These are phyloP conservation scores for Trifolium fragiferum DNA, from an alignment of 306 rosid genomes.

Conservation along the genomic window DNA sequence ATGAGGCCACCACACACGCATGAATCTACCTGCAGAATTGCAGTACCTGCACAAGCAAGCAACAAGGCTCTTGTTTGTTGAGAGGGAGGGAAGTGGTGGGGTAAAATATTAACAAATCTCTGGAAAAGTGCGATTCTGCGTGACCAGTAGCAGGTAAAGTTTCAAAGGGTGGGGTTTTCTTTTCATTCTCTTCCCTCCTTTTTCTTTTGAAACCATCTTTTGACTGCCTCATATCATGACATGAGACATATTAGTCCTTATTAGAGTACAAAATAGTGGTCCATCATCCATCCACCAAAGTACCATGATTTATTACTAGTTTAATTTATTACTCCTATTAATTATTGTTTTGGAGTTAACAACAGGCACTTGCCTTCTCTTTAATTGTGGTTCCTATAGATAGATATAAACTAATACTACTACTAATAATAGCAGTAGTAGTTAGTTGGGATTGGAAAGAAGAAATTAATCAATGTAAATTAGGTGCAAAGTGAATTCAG, in stretches of 20 bases:
- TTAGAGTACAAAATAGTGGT: constrained; percentile 33
- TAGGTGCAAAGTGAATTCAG: constrained; percentile 51
- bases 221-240: constrained; percentile 51
- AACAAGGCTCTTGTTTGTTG: constrained; percentile 40
- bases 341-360: constrained; percentile 16
- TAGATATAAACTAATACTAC: not conserved
- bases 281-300: constrained; percentile 52
- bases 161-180: constrained; percentile 17
- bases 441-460: not conserved
- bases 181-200: constrained; percentile 38
- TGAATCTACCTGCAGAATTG: constrained; percentile 27
- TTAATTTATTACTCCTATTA: constrained; percentile 1
- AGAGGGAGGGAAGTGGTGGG: constrained; percentile 37
- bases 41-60: constrained; percentile 32
- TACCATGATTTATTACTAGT: constrained; percentile 31
- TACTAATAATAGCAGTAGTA: not conserved
- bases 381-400: constrained; percentile 11
- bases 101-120: constrained; percentile 38
- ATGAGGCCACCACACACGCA: constrained; percentile 36
- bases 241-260: constrained; percentile 37
- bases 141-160: constrained; percentile 48
- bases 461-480: constrained; percentile 33
- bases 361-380: constrained; percentile 17
- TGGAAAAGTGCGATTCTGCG: constrained; percentile 46
- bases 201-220: constrained; percentile 47